Evolutionary conservation across 768 basidiomycete genomes (phyloP).

Genomic region (Candolleomyces aberdarensis): DNA sequence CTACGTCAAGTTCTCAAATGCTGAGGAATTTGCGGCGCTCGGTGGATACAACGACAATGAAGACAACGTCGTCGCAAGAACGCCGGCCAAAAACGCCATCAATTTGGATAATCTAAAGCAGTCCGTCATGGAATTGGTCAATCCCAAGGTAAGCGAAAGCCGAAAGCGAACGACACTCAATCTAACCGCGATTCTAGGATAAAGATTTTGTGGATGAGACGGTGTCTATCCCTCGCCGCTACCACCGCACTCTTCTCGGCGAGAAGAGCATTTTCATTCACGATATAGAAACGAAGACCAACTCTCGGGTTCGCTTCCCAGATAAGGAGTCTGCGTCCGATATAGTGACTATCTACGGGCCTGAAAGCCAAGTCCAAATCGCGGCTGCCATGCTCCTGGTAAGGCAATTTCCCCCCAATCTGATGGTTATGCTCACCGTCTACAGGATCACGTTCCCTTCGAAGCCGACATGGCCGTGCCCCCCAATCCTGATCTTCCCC

Average conservation of each 20-base stretch:
- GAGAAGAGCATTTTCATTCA: constrained; percentile 97
- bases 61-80: constrained; percentile 97
- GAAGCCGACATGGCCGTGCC: constrained; percentile 94
- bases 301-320: constrained; percentile 88
- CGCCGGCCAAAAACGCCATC: constrained; percentile 95
- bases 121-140: constrained; percentile 96
- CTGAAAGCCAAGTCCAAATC: constrained; percentile 95
- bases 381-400: constrained; percentile 95
- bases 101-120: constrained; percentile 94
- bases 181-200: constrained; percentile 52
- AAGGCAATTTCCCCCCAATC: constrained; percentile 21
- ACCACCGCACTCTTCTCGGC: constrained; percentile 91
- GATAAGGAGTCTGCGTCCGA: constrained; percentile 95
- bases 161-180: background rate
- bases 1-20: constrained; percentile 98
- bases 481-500: constrained; percentile 73
- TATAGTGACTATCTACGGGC: constrained; percentile 93
- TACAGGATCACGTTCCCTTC: constrained; percentile 91
- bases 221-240: constrained; percentile 88
- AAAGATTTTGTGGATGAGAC: constrained; percentile 96
- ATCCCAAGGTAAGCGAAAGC: constrained; percentile 71
- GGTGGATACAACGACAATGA: constrained; percentile 97
- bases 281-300: constrained; percentile 96
- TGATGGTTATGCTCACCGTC: background rate
- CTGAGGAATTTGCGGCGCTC: constrained; percentile 91